phyloP scores from a whole-genome alignment of 2,329 filamentous ascomycete species.

The Calcarisporium arbuscula region DNA sequence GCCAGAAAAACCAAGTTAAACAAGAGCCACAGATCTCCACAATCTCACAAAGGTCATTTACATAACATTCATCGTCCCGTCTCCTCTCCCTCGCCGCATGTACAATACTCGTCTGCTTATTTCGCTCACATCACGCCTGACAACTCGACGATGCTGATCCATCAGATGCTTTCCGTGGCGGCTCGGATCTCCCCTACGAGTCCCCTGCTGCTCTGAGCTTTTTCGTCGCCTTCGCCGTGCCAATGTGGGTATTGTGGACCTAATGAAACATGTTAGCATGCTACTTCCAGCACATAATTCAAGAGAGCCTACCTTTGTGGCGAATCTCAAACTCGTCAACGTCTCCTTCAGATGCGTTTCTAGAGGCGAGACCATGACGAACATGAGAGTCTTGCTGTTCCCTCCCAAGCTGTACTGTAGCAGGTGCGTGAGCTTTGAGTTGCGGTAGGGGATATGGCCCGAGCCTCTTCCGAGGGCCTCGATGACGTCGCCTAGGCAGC shows the following conservation, averaged over 20 bases:
- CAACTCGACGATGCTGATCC: no score
- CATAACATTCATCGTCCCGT: no score
- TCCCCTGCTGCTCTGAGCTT: conserved; percentile 44
- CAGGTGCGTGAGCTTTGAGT: conserved; percentile 94
- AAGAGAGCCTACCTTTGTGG: conserved; percentile 65
- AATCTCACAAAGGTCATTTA: no score
- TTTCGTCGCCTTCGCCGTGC: conserved; percentile 72
- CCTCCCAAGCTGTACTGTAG: conserved; percentile 92
- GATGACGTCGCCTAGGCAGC: conserved; percentile 90
- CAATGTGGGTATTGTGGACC: conserved; percentile 87
- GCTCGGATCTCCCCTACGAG: no score
- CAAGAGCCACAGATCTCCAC: no score
- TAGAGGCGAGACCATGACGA: conserved; percentile 93
- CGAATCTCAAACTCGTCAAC: conserved; percentile 89
- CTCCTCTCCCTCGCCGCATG: no score
- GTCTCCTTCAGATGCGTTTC: conserved; percentile 90
- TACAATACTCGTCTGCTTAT: no score
- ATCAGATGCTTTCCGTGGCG: no score
- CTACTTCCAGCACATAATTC: conserved; percentile 17
- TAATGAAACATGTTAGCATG: conserved; percentile 21
- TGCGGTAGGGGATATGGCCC: conserved; percentile 84
- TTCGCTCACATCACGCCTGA: no score
- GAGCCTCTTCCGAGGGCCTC: conserved; percentile 81
- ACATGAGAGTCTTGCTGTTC: conserved; percentile 97
- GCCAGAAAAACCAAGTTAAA: no score